Evolutionary conservation across 192 early-diverging fungal species (phyloP), one percentile per base, ranked within the genome.

Genomic region (Pilobolus umbonatus): DNA sequence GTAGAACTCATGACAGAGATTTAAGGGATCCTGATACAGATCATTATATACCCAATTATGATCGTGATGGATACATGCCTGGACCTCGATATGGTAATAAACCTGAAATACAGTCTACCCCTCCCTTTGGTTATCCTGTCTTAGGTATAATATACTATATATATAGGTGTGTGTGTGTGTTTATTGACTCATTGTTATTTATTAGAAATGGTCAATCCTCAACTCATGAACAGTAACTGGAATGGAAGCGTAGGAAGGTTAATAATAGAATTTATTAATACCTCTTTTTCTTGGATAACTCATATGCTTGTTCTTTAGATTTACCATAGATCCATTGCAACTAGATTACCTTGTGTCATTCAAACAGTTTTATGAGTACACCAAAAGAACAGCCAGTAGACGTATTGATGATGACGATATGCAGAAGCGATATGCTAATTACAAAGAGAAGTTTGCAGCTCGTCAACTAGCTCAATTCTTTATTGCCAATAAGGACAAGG

Each of bases 31-130:
- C 42, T 4, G 72, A 70, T 17, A 29, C 46, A 1, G 80, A 83
- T 17, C 83, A 86, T 39, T 94, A 92, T 64, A 81, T 90, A 52
- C 90, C 90, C n/a, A 87, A 92, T 49, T 94, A 92, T 59, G 87
- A 87, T 10, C 81, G 89, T 32, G 89, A 94, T 32, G 85, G 86
- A 4, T 86, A 87, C 57, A 61, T 67, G 12, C 85, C 84, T 49
- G 80, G 74, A 0, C 81, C 82, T 3, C 61, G 79, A 22, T 81
- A 80, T 59, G 69, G 67, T 26, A 63, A 71, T 32, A 61, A 67
- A 19, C 72, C 72, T 12, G 72, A 74, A 7, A 36, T 29, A 36
- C 42, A 58, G 45, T 36, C 32, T 45, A 34, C 26, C 32, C 42
- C 64, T 26, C 34, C 57, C 17, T 60, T 51, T 31, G 62, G 62